These are phyloP conservation scores for Xylaria palmicola DNA, from an alignment of 495 filamentous ascomycete species.

Conservation along the genomic window DNA sequence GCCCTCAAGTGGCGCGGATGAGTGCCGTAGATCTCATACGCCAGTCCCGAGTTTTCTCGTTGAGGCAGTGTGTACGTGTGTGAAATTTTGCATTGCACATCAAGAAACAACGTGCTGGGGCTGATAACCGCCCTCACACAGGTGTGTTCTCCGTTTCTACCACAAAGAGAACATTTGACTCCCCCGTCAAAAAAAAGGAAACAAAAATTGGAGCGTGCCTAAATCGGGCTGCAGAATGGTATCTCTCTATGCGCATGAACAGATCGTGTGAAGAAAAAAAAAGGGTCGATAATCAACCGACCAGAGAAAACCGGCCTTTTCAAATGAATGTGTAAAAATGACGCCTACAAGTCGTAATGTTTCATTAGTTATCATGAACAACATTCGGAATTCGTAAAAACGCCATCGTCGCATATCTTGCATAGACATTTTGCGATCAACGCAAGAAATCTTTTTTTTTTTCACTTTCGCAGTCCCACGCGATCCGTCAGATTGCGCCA, in stretches of 20 bases:
- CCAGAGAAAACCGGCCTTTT: neutral
- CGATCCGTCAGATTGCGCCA: slow-evolving; percentile 48
- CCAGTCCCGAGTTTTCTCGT: too few relatives aligned
- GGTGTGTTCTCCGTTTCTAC: neutral
- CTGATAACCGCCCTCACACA: too few relatives aligned
- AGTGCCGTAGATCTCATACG: too few relatives aligned
- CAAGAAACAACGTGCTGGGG: too few relatives aligned
- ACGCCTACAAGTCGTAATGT: slow-evolving; percentile 5
- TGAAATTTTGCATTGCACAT: too few relatives aligned
- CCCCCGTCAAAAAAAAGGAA: neutral
- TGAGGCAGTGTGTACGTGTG: too few relatives aligned
- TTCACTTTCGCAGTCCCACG: slow-evolving; percentile 41
- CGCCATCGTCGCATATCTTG: slow-evolving; percentile 1
- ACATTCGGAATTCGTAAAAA: slow-evolving; percentile 7
- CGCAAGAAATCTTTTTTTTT: too few relatives aligned
- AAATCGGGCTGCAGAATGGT: slow-evolving; percentile 15
- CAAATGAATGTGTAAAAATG: neutral
- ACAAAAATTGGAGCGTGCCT: slow-evolving; percentile 2
- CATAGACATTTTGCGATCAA: neutral
- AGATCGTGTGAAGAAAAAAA: neutral
- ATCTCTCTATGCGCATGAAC: slow-evolving; percentile 14
- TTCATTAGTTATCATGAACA: slow-evolving; percentile 6
- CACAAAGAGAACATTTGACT: neutral
- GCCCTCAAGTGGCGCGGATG: too few relatives aligned
- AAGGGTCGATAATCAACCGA: too few relatives aligned